phyloP scores from a whole-genome alignment of 768 basidiomycete species.

The Psilocybe cubensis region DNA sequence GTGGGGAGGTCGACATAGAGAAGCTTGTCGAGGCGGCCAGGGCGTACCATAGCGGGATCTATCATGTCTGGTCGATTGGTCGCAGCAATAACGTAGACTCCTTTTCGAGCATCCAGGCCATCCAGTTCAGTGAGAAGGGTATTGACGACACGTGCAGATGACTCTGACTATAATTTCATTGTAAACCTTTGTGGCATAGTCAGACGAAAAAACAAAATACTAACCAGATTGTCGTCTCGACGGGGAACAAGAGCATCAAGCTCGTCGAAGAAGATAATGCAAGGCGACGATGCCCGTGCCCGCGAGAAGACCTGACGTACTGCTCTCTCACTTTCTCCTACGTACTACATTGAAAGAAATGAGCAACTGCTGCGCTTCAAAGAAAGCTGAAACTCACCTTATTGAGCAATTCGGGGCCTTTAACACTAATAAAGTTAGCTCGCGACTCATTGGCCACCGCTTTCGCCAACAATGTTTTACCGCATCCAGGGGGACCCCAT shows the following conservation, averaged over 20 bases:
- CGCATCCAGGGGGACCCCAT: constrained; percentile 99
- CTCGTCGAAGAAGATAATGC: constrained; percentile 96
- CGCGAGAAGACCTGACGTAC: constrained; percentile 94
- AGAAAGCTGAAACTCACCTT: constrained; percentile 59
- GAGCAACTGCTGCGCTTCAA: not conserved
- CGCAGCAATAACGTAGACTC: constrained; percentile 92
- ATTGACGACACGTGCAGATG: constrained; percentile 91
- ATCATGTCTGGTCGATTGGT: constrained; percentile 98
- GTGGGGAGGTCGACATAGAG: constrained; percentile 90
- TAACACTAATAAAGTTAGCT: constrained; percentile 98
- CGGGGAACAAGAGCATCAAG: constrained; percentile 91
- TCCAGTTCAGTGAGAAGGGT: constrained; percentile 94
- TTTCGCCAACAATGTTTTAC: constrained; percentile 97
- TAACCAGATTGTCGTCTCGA: constrained; percentile 85
- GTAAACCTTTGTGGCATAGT: not conserved
- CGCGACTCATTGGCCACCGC: constrained; percentile 95
- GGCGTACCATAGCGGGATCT: constrained; percentile 97
- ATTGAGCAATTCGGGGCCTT: constrained; percentile 95
- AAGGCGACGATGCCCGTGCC: constrained; percentile 91
- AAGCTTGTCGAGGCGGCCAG: constrained; percentile 91
- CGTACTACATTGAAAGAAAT: constrained; percentile 64
- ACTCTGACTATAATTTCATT: constrained; percentile 68
- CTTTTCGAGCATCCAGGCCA: constrained; percentile 84
- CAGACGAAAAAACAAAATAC: constrained; percentile 25
- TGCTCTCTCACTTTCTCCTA: constrained; percentile 95